phyloP scores from a whole-genome alignment of 768 basidiomycete species.

The Trametes meyenii region DNA sequence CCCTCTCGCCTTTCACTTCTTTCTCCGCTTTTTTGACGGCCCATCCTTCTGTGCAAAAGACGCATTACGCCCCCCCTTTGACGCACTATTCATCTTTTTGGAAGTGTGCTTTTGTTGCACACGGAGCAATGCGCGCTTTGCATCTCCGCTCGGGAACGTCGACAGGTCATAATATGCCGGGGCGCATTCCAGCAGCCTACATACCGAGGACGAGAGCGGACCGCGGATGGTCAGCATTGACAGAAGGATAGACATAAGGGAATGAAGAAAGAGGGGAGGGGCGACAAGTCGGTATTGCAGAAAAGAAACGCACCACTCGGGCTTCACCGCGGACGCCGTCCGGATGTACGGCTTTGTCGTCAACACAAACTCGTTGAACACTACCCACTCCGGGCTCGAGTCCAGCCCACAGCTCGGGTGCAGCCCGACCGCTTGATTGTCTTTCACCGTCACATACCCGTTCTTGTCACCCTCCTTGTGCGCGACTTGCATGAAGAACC shows the following conservation, averaged over 20 bases:
- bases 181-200: conserved; percentile 61
- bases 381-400: conserved; percentile 87
- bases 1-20: not conserved
- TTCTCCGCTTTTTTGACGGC: not conserved
- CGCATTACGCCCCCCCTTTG: too few relatives aligned
- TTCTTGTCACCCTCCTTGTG: conserved; percentile 89
- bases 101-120: conserved; percentile 25
- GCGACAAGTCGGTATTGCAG: too few relatives aligned
- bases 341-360: conserved; percentile 90
- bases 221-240: not conserved
- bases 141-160: conserved; percentile 28
- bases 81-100: conserved; percentile 9
- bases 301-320: conserved; percentile 70
- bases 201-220: not conserved
- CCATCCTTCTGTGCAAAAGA: too few relatives aligned
- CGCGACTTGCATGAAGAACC: conserved; percentile 98
- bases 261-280: conserved; percentile 2
- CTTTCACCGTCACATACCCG: conserved; percentile 86
- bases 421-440: conserved; percentile 71
- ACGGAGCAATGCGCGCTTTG: conserved; percentile 29
- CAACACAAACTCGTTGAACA: conserved; percentile 94
- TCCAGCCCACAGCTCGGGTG: conserved; percentile 91
- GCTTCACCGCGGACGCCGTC: conserved; percentile 82
- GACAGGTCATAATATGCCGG: conserved; percentile 23
- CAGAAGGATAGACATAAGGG: not conserved